Conservation (phyloP, 1,139 yeast genomes). For the Debaryomyces singareniensis region DNA sequence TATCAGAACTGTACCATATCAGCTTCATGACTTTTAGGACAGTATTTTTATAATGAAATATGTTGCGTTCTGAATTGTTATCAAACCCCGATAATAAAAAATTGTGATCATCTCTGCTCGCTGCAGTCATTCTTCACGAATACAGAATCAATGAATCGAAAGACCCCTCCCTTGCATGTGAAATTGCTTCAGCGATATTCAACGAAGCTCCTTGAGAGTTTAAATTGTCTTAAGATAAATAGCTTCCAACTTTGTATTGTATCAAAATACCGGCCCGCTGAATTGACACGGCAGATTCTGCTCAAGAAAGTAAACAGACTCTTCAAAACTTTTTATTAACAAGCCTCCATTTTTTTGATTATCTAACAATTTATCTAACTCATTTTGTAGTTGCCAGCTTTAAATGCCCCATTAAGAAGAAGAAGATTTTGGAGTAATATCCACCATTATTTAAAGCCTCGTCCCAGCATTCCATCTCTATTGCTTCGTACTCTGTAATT, state of each 20-base stretch:
- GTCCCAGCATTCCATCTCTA: too few relatives aligned
- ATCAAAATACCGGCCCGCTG: conserved; percentile 1
- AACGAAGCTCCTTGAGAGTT: background rate
- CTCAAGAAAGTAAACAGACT: background rate
- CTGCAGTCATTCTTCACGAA: background rate
- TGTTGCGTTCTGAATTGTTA: background rate
- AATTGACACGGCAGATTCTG: background rate
- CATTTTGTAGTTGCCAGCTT: background rate
- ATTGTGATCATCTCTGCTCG: background rate
- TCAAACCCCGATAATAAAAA: conserved; percentile 1
- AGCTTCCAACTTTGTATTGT: background rate
- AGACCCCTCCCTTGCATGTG: conserved; percentile 1
- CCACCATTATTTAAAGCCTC: too few relatives aligned
- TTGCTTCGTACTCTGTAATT: background rate
- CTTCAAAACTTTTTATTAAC: background rate
- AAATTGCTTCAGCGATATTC: background rate
- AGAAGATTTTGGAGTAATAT: too few relatives aligned
- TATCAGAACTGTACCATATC: background rate
- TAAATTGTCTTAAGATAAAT: background rate
- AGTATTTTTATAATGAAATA: background rate
- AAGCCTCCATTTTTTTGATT: background rate
- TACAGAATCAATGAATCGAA: background rate
- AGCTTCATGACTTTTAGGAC: background rate
- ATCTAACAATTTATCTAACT: background rate
- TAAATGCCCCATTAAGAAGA: too few relatives aligned